phyloP scores from a whole-genome alignment of 768 basidiomycete species.

The Hydnomerulius pinastri region DNA sequence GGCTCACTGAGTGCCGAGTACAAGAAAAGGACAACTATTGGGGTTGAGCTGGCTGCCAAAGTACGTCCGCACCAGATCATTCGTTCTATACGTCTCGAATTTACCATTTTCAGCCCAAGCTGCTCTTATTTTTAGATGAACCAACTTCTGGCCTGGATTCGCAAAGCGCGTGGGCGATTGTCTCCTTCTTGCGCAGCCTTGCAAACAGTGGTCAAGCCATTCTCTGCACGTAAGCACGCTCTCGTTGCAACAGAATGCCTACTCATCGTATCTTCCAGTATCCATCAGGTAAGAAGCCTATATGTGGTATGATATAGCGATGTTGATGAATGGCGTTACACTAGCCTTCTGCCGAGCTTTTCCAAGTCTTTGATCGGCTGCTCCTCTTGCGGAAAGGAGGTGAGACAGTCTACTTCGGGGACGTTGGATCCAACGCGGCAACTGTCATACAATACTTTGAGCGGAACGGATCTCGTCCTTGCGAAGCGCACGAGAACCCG shows the following conservation, averaged over 20 bases:
- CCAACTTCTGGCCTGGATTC: constrained; percentile 89
- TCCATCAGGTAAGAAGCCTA: constrained; percentile 38
- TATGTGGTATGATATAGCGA: too few relatives aligned
- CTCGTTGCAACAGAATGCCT: neutral
- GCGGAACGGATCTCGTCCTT: constrained; percentile 59
- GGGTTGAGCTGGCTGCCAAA: constrained; percentile 85
- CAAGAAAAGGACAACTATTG: constrained; percentile 83
- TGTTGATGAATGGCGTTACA: constrained; percentile 26
- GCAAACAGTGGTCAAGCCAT: constrained; percentile 86
- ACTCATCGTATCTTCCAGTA: constrained; percentile 26
- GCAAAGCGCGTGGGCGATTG: constrained; percentile 83
- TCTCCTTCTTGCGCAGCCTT: constrained; percentile 71
- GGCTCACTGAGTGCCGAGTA: constrained; percentile 70
- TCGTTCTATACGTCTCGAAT: neutral
- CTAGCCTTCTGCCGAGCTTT: constrained; percentile 82
- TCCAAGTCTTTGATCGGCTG: constrained; percentile 78
- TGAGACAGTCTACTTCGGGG: constrained; percentile 63
- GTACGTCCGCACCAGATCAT: constrained; percentile 8
- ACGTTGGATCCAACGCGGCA: constrained; percentile 61
- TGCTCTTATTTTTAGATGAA: constrained; percentile 86
- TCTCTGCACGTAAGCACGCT: constrained; percentile 70
- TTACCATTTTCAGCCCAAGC: constrained; percentile 52
- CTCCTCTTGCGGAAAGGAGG: constrained; percentile 80
- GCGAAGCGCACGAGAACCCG: constrained; percentile 71
- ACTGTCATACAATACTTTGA: constrained; percentile 80